These are phyloP conservation scores for Phoenix dactylifera DNA, from an alignment of 176 grass and related monocot genomes.

Conservation along the genomic window DNA sequence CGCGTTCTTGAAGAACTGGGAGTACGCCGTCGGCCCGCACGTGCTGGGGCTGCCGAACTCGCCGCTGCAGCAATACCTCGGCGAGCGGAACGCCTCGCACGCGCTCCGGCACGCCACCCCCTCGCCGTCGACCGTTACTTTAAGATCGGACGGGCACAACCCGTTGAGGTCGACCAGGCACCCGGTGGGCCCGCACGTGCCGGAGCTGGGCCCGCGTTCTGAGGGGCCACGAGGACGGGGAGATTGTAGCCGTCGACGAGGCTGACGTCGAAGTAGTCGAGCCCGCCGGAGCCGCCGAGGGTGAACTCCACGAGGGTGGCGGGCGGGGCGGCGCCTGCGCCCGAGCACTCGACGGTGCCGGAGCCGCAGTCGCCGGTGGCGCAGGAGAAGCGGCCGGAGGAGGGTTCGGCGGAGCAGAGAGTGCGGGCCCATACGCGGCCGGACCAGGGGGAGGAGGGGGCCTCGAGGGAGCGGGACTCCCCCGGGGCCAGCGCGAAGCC, in stretches of 20 bases:
- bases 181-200: slow-evolving; percentile 31
- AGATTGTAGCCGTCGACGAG: slow-evolving; percentile 33
- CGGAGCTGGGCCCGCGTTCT: not conserved
- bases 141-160: slow-evolving; percentile 41
- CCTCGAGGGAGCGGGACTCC: slow-evolving; percentile 31
- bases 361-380: slow-evolving; percentile 58
- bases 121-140: slow-evolving; percentile 15
- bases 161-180: slow-evolving; percentile 51
- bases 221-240: slow-evolving; percentile 24
- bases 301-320: slow-evolving; percentile 64
- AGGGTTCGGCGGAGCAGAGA: slow-evolving; percentile 30
- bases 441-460: slow-evolving; percentile 42
- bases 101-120: slow-evolving; percentile 69
- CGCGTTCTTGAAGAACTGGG: slow-evolving; percentile 53
- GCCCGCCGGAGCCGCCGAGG: slow-evolving; percentile 30
- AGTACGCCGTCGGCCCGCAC: slow-evolving; percentile 46
- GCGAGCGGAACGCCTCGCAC: slow-evolving; percentile 47
- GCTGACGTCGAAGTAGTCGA: slow-evolving; percentile 33
- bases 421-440: slow-evolving; percentile 62
- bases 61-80: slow-evolving; percentile 65
- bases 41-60: slow-evolving; percentile 27
- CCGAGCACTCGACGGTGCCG: slow-evolving; percentile 44
- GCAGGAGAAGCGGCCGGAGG: slow-evolving; percentile 29
- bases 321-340: slow-evolving; percentile 33
- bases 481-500: slow-evolving; percentile 52